Evolutionary conservation across 2,329 filamentous ascomycete genomes (phyloP).

Genomic region (Juglanconis sp.): DNA sequence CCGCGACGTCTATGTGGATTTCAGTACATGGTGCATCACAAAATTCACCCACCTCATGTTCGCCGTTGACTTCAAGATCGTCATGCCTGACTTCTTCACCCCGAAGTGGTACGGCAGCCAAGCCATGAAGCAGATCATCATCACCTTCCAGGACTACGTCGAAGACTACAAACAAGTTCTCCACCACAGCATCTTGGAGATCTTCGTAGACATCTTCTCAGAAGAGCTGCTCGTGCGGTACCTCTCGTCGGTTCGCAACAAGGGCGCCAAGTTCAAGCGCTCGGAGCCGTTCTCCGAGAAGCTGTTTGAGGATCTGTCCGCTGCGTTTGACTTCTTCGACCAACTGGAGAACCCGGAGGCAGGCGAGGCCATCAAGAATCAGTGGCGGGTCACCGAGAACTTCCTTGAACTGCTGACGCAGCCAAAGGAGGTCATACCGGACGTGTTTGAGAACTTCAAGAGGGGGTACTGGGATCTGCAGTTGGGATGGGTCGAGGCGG

Average conservation of each 20-base stretch:
- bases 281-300: slow-evolving; percentile 87
- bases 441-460: slow-evolving; percentile 83
- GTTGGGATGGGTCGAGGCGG: slow-evolving; percentile 92
- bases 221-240: slow-evolving; percentile 89
- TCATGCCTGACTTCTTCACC: slow-evolving; percentile 89
- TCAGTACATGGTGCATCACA: slow-evolving; percentile 87
- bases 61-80: slow-evolving; percentile 78
- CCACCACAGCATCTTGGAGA: slow-evolving; percentile 82
- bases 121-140: slow-evolving; percentile 89
- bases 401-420: slow-evolving; percentile 78
- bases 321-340: slow-evolving; percentile 86
- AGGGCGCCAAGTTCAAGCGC: slow-evolving; percentile 82
- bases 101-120: slow-evolving; percentile 81
- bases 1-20: slow-evolving; percentile 89
- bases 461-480: slow-evolving; percentile 87
- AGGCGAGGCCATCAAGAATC: slow-evolving; percentile 74
- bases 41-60: slow-evolving; percentile 87
- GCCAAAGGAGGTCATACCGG: slow-evolving; percentile 69
- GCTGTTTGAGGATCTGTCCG: slow-evolving; percentile 87
- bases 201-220: slow-evolving; percentile 88
- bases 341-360: slow-evolving; percentile 67
- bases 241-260: slow-evolving; percentile 80
- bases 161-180: slow-evolving; percentile 80
- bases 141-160: slow-evolving; percentile 94
- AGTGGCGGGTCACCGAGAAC: slow-evolving; percentile 86